These are phyloP conservation scores for Cladosporium halotolerans DNA, from an alignment of 2,329 filamentous ascomycete species.

Conservation along the genomic window DNA sequence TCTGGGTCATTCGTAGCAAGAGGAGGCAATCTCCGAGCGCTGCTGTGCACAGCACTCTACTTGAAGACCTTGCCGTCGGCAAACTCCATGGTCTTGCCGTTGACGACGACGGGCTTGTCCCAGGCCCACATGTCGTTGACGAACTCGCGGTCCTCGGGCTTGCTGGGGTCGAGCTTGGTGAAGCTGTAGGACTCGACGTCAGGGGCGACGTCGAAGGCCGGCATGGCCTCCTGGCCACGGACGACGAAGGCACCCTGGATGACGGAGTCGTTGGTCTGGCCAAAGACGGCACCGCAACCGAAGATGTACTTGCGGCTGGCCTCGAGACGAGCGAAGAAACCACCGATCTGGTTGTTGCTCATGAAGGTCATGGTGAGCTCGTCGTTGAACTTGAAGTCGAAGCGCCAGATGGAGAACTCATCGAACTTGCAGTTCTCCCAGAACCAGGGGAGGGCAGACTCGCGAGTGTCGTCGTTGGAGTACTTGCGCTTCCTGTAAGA, in stretches of 20 bases:
- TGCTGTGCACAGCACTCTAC: slow-evolving; percentile 49
- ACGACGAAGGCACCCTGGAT: slow-evolving; percentile 92
- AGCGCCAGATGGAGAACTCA: slow-evolving; percentile 92
- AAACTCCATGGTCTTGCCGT: slow-evolving; percentile 84
- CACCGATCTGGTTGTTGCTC: slow-evolving; percentile 95
- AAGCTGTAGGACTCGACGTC: slow-evolving; percentile 96
- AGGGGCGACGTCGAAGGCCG: slow-evolving; percentile 93
- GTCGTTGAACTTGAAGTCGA: slow-evolving; percentile 98
- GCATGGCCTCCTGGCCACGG: slow-evolving; percentile 78
- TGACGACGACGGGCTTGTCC: slow-evolving; percentile 74
- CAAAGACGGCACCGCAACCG: slow-evolving; percentile 83
- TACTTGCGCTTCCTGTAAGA: slow-evolving; percentile 72
- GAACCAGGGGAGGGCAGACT: slow-evolving; percentile 88
- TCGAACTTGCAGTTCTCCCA: slow-evolving; percentile 92
- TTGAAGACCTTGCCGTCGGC: slow-evolving; percentile 98
- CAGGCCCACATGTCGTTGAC: slow-evolving; percentile 85
- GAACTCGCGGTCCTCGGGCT: slow-evolving; percentile 76
- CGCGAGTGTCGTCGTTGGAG: slow-evolving; percentile 86
- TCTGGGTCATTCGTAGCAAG: slow-evolving; percentile 9
- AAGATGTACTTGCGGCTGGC: slow-evolving; percentile 97
- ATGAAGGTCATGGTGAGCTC: slow-evolving; percentile 98
- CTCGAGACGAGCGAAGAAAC: slow-evolving; percentile 97
- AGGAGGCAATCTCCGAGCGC: not conserved
- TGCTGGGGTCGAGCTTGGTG: slow-evolving; percentile 89
- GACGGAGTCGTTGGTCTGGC: slow-evolving; percentile 78